Base-by-base conservation (phyloP, 352 stramenopile species). In the Sclerospora graminicola region DNA sequence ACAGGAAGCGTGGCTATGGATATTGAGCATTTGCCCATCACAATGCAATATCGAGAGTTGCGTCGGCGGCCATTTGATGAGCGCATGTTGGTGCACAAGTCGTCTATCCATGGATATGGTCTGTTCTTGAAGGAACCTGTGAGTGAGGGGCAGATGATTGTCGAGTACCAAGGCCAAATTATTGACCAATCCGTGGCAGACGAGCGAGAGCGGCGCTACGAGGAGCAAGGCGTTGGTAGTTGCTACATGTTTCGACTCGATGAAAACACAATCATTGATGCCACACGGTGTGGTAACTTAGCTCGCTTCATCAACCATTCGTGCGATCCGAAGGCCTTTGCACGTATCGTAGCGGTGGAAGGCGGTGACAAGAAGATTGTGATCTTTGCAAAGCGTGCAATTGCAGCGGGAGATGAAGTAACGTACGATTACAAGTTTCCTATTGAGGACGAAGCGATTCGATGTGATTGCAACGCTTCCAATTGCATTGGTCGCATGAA, bases 201-300 rank as follows among this genome's bases (percentile, higher is more conserved):
- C 47, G 89, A 89, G 38, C 82, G 93, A 10, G 94, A 98, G 54
- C 77, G 86, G 31, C 66, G 87, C 44, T 98, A 98, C 50, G 91
- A 98, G 51, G 83, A 89, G 30, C 82, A 82, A 51, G 89, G 88
- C 9, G 82, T 98, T 35, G 94, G 94, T 24, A 95, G 79, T 39
- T 97, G 96, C 68, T 98, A 98, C 68, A 97, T 98, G 84, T 98
- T 98, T 66, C 84, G 49, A n/a, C 45, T 97, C 21, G 90, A 98
- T 53, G 74, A 93, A 35, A 70, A 87, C n/a, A 82, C 76, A 10
- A 97, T 98, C 51, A 95, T 98, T 21, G 93, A 98, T 45, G 91
- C 93, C 1, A 98, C 93, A 10, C 80, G 74, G 8, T 89, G 77
- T 38, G 93, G 93, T 9, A 96, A 95, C 40, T 71, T 97, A 43